Evolutionary conservation across 306 rosid species (phyloP).

Genomic region (Vicia sativa): DNA sequence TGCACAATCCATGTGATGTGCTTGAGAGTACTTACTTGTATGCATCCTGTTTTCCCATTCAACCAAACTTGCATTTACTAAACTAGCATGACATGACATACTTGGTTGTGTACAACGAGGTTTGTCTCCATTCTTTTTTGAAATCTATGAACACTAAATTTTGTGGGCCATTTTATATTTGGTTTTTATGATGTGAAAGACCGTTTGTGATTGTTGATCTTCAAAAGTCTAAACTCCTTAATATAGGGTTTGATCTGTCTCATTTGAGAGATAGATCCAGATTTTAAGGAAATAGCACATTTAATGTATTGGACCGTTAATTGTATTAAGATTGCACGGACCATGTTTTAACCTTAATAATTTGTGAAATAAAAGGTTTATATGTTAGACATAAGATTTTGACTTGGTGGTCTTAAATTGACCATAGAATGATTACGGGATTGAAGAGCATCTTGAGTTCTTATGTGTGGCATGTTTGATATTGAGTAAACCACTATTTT

Average conservation of each 20-base stretch:
- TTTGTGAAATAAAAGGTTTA: too few species aligned
- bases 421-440: too few species aligned
- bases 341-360: background rate
- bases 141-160: background rate
- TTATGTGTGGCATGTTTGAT: too few species aligned
- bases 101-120: slow-evolving; percentile 13
- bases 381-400: too few species aligned
- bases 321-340: background rate
- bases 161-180: slow-evolving; percentile 21
- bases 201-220: slow-evolving; percentile 7
- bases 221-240: slow-evolving; percentile 7
- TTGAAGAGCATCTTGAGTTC: too few species aligned
- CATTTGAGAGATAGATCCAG: too few species aligned
- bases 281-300: background rate
- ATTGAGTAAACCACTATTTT: too few species aligned
- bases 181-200: background rate
- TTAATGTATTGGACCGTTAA: background rate
- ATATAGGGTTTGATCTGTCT: background rate
- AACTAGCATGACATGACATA: slow-evolving; percentile 31
- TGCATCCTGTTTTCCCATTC: background rate
- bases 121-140: background rate
- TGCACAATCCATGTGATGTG: slow-evolving; percentile 35
- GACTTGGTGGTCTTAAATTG: too few species aligned
- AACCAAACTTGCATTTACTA: slow-evolving; percentile 31
- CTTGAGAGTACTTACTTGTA: background rate